Evolutionary conservation across 2,329 filamentous ascomycete species (phyloP).

Genomic region (Stagonosporopsis rhizophila): DNA sequence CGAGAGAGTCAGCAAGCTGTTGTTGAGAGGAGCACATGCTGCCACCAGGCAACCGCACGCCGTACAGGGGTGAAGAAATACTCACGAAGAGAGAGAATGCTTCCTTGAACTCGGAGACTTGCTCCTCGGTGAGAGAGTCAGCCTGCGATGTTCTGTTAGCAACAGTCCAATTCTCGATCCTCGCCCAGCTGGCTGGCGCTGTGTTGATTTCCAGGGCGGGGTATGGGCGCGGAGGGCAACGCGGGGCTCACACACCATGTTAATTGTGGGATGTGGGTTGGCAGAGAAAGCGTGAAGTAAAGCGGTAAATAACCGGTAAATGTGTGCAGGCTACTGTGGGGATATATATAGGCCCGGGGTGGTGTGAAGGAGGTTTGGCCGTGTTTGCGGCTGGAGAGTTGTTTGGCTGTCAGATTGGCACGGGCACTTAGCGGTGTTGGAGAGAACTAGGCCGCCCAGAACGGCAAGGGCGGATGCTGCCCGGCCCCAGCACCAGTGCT

Average conservation of each 20-base stretch:
- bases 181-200: slow-evolving; percentile 25
- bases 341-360: slow-evolving; percentile 24
- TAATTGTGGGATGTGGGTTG: slow-evolving; percentile 26
- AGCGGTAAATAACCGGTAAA: slow-evolving; percentile 13
- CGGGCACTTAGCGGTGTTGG: slow-evolving; percentile 24
- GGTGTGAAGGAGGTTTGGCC: slow-evolving; percentile 28
- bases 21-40: slow-evolving; percentile 15
- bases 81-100: slow-evolving; percentile 99
- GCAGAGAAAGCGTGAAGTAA: slow-evolving; percentile 1
- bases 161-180: background rate
- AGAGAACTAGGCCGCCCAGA: slow-evolving; percentile 22
- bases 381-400: slow-evolving; percentile 41
- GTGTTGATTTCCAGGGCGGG: slow-evolving; percentile 47
- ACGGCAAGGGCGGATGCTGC: slow-evolving; percentile 20
- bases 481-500: slow-evolving; percentile 7
- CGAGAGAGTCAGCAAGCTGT: slow-evolving; percentile 34
- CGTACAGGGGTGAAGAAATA: slow-evolving; percentile 38
- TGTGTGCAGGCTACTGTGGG: slow-evolving; percentile 17
- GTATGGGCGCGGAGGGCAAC: slow-evolving; percentile 37
- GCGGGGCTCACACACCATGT: slow-evolving; percentile 49
- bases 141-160: slow-evolving; percentile 65
- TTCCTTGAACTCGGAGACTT: slow-evolving; percentile 99
- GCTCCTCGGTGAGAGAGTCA: slow-evolving; percentile 98
- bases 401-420: slow-evolving; percentile 28
- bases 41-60: slow-evolving; percentile 36